phyloP scores from a whole-genome alignment of 306 rosid species.

The Vachellia pachyceras region DNA sequence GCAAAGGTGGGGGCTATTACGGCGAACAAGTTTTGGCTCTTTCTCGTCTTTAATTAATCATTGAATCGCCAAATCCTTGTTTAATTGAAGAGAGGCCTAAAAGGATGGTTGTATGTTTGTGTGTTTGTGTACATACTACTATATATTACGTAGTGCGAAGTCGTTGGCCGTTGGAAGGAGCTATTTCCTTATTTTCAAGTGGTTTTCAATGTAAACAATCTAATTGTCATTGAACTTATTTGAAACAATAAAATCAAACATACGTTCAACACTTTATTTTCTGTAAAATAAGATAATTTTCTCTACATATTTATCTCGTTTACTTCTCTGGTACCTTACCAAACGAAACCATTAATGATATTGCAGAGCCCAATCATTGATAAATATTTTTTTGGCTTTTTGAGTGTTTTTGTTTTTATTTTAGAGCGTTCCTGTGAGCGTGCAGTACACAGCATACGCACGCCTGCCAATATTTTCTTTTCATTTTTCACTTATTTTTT shows the following conservation, averaged over 20 bases:
- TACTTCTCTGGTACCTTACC: too few relatives aligned
- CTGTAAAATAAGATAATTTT: too few relatives aligned
- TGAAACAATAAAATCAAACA: too few relatives aligned
- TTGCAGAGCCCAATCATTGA: background rate
- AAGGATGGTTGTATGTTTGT: background rate
- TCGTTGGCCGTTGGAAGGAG: background rate
- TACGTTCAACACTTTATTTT: too few relatives aligned
- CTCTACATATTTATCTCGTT: too few relatives aligned
- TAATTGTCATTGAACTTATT: too few relatives aligned
- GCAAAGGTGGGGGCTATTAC: background rate
- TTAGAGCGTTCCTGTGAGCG: too few relatives aligned
- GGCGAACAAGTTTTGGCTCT: slow-evolving; percentile 47
- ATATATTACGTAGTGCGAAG: background rate
- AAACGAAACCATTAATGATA: background rate
- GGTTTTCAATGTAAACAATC: background rate
- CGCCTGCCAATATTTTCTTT: too few relatives aligned
- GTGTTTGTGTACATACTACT: slow-evolving; percentile 33
- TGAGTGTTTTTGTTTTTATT: too few relatives aligned
- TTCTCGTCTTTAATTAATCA: slow-evolving; percentile 64
- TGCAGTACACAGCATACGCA: too few relatives aligned
- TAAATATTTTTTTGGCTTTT: background rate
- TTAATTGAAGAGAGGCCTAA: background rate
- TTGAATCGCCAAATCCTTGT: background rate
- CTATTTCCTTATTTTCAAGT: background rate
- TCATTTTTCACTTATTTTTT: too few relatives aligned